These are phyloP conservation scores for Hanseniaspora sp. DNA, from an alignment of 1,139 yeast species.

Conservation along the genomic window DNA sequence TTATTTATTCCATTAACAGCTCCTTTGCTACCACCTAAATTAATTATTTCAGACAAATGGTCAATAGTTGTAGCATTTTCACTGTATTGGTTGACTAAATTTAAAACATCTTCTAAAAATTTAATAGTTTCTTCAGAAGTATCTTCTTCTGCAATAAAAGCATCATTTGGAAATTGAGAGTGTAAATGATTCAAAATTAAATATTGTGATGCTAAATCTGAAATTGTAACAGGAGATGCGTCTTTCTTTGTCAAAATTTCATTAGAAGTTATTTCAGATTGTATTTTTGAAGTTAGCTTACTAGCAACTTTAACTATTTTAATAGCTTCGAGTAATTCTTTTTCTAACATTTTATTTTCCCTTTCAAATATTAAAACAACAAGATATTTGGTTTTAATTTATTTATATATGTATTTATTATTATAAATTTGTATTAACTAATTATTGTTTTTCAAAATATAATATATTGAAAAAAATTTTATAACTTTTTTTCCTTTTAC, in stretches of 20 bases:
- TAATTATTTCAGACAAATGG: slow-evolving; percentile 56
- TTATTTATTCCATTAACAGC: slow-evolving; percentile 45
- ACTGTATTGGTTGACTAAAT: slow-evolving; percentile 41
- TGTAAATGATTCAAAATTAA: slow-evolving; percentile 74
- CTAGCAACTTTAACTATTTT: slow-evolving; percentile 87
- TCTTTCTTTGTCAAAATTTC: slow-evolving; percentile 72
- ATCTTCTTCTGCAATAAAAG: slow-evolving; percentile 90
- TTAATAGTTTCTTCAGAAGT: slow-evolving; percentile 45
- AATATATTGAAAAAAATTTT: neutral
- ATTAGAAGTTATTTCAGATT: slow-evolving; percentile 52
- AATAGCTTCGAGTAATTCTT: slow-evolving; percentile 68
- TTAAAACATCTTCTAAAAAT: slow-evolving; percentile 41
- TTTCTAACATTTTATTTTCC: slow-evolving; percentile 29
- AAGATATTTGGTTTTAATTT: too few relatives aligned
- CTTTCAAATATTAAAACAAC: neutral
- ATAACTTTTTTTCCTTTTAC: neutral
- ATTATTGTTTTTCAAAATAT: too few relatives aligned
- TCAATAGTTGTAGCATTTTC: slow-evolving; percentile 22
- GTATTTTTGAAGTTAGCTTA: slow-evolving; percentile 58
- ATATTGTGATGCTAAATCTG: slow-evolving; percentile 95
- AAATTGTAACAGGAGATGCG: slow-evolving; percentile 89
- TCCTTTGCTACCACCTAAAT: slow-evolving; percentile 67
- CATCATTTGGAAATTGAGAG: slow-evolving; percentile 69
- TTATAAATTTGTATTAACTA: too few relatives aligned
- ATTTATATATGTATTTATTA: too few relatives aligned